phyloP scores from a whole-genome alignment of 2,329 filamentous ascomycete genomes.

The Aplosporella prunicola region DNA sequence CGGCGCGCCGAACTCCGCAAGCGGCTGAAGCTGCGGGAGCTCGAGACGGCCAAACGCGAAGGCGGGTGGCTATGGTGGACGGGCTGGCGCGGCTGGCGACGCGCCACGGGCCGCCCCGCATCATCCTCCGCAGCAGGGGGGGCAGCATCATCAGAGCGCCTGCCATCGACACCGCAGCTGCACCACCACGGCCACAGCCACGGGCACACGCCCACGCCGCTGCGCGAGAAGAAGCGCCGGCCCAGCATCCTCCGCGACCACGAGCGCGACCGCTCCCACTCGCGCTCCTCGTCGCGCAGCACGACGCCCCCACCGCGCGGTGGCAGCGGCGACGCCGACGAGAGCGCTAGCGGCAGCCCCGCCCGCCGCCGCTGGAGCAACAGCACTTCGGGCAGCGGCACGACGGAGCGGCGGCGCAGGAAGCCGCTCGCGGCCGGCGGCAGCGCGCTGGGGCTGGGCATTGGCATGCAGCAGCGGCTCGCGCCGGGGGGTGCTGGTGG shows the following conservation, averaged over 20 bases:
- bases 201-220: constrained; percentile 4
- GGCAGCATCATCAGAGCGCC: constrained; percentile 23
- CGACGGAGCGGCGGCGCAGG: constrained; percentile 8
- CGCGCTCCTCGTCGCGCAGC: constrained; percentile 24
- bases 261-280: constrained; percentile 20
- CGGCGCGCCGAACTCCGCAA: constrained; percentile 63
- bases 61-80: constrained; percentile 81
- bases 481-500: no score
- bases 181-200: constrained; percentile 13
- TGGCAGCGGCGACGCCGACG: constrained; percentile 23
- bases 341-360: constrained; percentile 14
- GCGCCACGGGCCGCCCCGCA: constrained; percentile 21
- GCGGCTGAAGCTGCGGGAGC: constrained; percentile 60
- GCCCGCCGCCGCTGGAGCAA: constrained; percentile 25
- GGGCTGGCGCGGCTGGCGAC: constrained; percentile 52
- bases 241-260: constrained; percentile 22
- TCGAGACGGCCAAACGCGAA: constrained; percentile 56
- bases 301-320: no score
- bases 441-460: no score
- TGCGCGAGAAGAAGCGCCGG: constrained; percentile 19
- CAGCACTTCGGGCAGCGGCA: constrained; percentile 21
- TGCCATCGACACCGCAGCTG: constrained; percentile 13
- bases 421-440: constrained; percentile 1
- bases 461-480: no score
- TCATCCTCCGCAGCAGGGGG: no score